These are phyloP conservation scores for Nannizzia gypsea DNA, from an alignment of 2,329 filamentous ascomycete species.

Conservation along the genomic window DNA sequence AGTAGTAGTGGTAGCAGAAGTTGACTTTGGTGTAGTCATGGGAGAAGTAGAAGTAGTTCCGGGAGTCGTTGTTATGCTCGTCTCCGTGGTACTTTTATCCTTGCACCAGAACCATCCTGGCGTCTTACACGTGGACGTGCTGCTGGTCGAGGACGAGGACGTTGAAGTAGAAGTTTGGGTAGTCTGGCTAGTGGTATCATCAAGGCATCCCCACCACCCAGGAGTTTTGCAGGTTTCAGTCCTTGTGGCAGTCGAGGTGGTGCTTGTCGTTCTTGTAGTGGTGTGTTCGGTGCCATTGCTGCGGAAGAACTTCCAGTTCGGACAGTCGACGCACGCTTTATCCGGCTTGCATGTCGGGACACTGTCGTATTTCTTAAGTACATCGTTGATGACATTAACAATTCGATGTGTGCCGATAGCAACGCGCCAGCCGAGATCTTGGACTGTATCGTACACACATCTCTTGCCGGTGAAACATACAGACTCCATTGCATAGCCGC, in stretches of 20 bases:
- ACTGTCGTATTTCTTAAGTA: conserved; percentile 69
- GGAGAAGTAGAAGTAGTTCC: conserved; percentile 16
- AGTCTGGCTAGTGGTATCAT: conserved; percentile 36
- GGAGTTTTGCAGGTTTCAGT: conserved; percentile 84
- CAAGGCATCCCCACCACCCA: conserved; percentile 68
- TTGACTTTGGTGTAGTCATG: conserved; percentile 16
- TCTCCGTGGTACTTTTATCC: conserved; percentile 24
- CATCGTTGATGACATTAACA: conserved; percentile 71
- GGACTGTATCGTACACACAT: conserved; percentile 86
- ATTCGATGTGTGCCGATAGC: conserved; percentile 89
- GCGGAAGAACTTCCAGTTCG: conserved; percentile 86
- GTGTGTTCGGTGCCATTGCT: conserved; percentile 76
- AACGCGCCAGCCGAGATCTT: conserved; percentile 82
- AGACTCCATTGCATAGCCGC: conserved; percentile 85
- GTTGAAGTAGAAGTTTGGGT: not conserved
- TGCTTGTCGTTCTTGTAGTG: conserved; percentile 47
- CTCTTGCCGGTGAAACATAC: conserved; percentile 81
- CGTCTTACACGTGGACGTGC: conserved; percentile 30
- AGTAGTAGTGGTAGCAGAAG: conserved; percentile 16
- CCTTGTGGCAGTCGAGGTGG: conserved; percentile 47
- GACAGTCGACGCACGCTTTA: conserved; percentile 76
- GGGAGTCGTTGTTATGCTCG: conserved; percentile 18
- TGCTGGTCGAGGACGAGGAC: conserved; percentile 18
- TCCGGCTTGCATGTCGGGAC: conserved; percentile 68
- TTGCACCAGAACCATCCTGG: conserved; percentile 37